A percentile compares a stretch with the other conserved stretches of the same genome.
These are phyloP conservation scores for Morella rubra DNA, from an alignment of 306 rosid genomes.

Conservation along the genomic window DNA sequence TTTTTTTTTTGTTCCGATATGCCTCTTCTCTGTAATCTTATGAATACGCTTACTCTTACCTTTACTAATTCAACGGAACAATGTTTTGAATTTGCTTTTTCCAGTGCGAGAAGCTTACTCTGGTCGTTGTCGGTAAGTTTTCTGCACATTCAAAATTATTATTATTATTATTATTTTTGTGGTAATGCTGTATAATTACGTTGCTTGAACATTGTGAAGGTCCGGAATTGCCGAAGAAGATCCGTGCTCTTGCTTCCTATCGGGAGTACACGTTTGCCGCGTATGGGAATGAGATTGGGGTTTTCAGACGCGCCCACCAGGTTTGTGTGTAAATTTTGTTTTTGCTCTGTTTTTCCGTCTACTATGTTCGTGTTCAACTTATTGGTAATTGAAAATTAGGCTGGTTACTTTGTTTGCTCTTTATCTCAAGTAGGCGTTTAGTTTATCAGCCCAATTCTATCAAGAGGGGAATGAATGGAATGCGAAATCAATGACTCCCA, in stretches of 20 bases:
- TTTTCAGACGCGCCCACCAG: constrained; percentile 83
- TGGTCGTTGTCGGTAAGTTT: constrained; percentile 70
- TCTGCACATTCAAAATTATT: neutral
- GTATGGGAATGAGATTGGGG: constrained; percentile 60
- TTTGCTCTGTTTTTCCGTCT: neutral
- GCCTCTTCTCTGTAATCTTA: neutral
- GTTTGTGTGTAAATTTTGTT: constrained; percentile 27
- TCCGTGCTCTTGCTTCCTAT: constrained; percentile 81
- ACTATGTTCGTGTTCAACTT: neutral
- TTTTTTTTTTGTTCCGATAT: neutral
- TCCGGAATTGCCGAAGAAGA: constrained; percentile 84
- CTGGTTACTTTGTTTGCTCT: neutral
- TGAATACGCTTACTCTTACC: neutral
- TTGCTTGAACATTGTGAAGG: constrained; percentile 40
- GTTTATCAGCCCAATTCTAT: neutral
- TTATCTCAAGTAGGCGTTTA: neutral
- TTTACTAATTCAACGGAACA: constrained; percentile 2
- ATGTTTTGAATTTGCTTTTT: neutral
- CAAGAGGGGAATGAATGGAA: too few species aligned
- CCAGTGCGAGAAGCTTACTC: constrained; percentile 84
- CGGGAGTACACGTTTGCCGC: constrained; percentile 84
- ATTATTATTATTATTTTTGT: neutral
- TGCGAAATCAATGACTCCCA: too few species aligned
- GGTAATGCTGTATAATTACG: neutral
- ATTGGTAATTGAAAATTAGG: neutral